Evolutionary conservation across 768 basidiomycete genomes (phyloP).

Genomic region (Mycena galericulata): DNA sequence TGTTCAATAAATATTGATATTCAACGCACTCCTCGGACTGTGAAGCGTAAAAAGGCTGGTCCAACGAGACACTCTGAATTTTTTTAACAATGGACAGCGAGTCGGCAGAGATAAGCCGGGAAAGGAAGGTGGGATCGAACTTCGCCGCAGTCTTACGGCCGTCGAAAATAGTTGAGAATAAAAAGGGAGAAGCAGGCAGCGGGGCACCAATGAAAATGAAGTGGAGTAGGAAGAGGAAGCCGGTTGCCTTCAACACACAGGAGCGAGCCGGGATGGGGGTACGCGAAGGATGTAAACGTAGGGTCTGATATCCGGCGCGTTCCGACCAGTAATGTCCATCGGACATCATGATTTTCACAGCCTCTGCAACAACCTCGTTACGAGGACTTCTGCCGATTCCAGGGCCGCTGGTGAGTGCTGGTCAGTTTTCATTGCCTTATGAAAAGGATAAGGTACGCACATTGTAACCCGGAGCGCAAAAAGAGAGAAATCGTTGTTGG

Average conservation of each 20-base stretch:
- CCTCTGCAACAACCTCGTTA: slow-evolving; percentile 5
- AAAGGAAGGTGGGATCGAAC: slow-evolving; percentile 2
- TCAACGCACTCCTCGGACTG: not conserved
- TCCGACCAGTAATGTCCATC: slow-evolving; percentile 14
- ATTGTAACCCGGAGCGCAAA: no score
- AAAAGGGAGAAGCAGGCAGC: not conserved
- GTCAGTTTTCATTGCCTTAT: no score
- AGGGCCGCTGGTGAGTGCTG: no score
- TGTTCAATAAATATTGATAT: slow-evolving; percentile 10
- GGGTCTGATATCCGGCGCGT: not conserved
- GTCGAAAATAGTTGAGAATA: slow-evolving; percentile 12
- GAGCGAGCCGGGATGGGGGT: not conserved
- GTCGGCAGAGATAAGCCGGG: not conserved
- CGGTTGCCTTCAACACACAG: slow-evolving; percentile 8
- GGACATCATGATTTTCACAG: not conserved
- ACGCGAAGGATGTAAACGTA: slow-evolving; percentile 3
- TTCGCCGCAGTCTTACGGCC: not conserved
- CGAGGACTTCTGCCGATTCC: no score
- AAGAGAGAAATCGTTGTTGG: no score
- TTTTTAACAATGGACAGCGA: not conserved
- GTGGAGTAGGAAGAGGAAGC: slow-evolving; percentile 7
- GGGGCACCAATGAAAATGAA: slow-evolving; percentile 15
- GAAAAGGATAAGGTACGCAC: no score
- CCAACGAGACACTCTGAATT: not conserved
- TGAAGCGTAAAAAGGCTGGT: not conserved